Evolutionary conservation across 73 alveolate genomes (phyloP).

Genomic region (Paraurostyla sp.): DNA sequence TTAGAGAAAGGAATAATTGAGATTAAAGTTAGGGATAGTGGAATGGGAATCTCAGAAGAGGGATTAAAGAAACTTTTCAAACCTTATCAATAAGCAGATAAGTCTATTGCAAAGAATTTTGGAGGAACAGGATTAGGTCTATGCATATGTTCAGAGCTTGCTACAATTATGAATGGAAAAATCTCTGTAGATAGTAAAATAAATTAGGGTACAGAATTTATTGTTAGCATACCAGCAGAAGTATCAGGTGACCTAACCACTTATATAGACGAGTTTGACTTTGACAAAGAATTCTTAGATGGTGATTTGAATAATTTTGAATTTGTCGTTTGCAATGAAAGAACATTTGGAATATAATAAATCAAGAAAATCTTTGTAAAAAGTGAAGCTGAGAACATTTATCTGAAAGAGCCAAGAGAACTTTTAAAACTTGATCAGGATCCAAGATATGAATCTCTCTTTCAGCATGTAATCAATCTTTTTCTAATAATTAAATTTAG

Average conservation of each 20-base stretch:
- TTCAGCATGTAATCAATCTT: no score
- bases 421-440: neutral
- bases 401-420: neutral
- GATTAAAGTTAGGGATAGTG: conserved; percentile 35
- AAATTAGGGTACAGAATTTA: conserved; percentile 18
- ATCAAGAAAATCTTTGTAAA: neutral
- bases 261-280: neutral
- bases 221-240: conserved; percentile 31
- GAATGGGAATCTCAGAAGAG: conserved; percentile 55
- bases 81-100: conserved; percentile 56
- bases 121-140: conserved; percentile 67
- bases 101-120: neutral
- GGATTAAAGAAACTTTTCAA: conserved; percentile 52
- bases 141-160: conserved; percentile 26
- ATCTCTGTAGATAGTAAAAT: conserved; percentile 5
- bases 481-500: no score
- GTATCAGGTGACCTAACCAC: conserved; percentile 3
- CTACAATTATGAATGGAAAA: conserved; percentile 20
- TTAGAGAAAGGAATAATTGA: conserved; percentile 44
- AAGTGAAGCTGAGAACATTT: neutral
- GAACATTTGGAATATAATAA: conserved; percentile 8
- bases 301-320: neutral
- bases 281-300: neutral
- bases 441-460: neutral
- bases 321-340: conserved; percentile 8